A percentile compares a stretch with the other conserved stretches of the same genome.
Evolutionary conservation across 1,284 basidiomycete genomes (phyloP).

Genomic region (Ganoderma leucocontextum): DNA sequence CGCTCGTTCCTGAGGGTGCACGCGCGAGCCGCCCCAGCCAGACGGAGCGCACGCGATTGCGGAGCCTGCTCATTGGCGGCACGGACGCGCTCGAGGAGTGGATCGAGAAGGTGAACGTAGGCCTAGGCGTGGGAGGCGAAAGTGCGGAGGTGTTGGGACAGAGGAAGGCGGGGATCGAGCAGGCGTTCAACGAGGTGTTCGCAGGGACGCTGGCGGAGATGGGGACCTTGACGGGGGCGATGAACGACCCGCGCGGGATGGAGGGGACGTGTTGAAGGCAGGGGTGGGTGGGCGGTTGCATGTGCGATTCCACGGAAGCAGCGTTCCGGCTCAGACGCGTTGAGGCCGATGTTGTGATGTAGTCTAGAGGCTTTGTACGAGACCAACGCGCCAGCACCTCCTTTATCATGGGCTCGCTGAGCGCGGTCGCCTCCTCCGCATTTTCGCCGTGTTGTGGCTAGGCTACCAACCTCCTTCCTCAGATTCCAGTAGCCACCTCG

Average conservation of each 20-base stretch:
- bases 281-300: background rate
- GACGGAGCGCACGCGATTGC: conserved; percentile 72
- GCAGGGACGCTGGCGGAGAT: conserved; percentile 63
- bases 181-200: conserved; percentile 70
- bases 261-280: conserved; percentile 30
- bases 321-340: background rate
- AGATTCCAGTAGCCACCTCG: too few relatives aligned
- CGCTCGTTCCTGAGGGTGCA: conserved; percentile 45
- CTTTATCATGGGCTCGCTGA: background rate
- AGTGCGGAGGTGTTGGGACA: conserved; percentile 43
- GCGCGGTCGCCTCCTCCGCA: too few relatives aligned
- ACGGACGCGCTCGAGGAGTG: conserved; percentile 72
- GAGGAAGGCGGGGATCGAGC: conserved; percentile 61
- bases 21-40: conserved; percentile 60
- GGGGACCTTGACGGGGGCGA: conserved; percentile 47
- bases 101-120: conserved; percentile 50
- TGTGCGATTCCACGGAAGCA: background rate
- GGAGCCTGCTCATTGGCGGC: conserved; percentile 68
- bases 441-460: too few relatives aligned
- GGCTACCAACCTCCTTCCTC: too few relatives aligned
- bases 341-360: background rate
- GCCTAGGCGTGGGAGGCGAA: conserved; percentile 14
- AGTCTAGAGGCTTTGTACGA: background rate
- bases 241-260: conserved; percentile 41
- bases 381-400: too few relatives aligned